Evolutionary conservation across 2,329 filamentous ascomycete species (phyloP), one percentile per base, ranked within the genome.

Genomic region (Arthrobotrys iridis): DNA sequence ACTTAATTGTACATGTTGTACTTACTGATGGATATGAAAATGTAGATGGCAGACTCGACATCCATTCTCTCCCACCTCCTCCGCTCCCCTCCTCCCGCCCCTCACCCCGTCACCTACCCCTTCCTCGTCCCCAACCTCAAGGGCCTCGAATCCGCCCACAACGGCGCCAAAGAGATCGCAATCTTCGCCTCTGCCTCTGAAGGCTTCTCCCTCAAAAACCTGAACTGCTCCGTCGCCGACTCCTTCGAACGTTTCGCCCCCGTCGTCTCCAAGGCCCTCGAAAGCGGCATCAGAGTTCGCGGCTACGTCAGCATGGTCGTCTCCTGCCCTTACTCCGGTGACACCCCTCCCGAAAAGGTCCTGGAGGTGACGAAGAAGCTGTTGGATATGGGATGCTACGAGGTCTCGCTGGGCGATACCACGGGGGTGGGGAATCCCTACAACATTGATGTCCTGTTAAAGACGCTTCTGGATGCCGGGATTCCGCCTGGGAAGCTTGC

Each of bases 341-440:
- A 89, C 62, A 88, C 90, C 2, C 84, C 89, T 78, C 88, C 88
- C 30, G 85, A 86, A 79, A 85, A 83, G 76, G 89, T 91, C 0
- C 88, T 88, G 0, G 86, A 90, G 78, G 87, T 91, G 46, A 90
- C 91, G 0, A 87, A 85, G 74, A 88, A 85, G 80, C 83, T 97
- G 55, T 85, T 97, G 0, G 91, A 93, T 80, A 91, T 94, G 85
- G 93, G 93, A 15, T 93, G 92, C 18, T 92, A 96, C 80, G 93
- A 97, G 84, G 93, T 97, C 78, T 91, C 91, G 0, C 87, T 97
- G 0, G 93, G 93, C 4, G 93, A 97, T 80, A 97, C 93, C 0
- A 94, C 93, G 0, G 93, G 93, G 15, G 93, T 96, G 87, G 93
- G 93, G 30, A 96, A 92, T 26, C 78, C 78, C 15, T 73, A 77